Evolutionary conservation across 2,329 filamentous ascomycete species (phyloP).

Genomic region (Claviceps quebecensis): DNA sequence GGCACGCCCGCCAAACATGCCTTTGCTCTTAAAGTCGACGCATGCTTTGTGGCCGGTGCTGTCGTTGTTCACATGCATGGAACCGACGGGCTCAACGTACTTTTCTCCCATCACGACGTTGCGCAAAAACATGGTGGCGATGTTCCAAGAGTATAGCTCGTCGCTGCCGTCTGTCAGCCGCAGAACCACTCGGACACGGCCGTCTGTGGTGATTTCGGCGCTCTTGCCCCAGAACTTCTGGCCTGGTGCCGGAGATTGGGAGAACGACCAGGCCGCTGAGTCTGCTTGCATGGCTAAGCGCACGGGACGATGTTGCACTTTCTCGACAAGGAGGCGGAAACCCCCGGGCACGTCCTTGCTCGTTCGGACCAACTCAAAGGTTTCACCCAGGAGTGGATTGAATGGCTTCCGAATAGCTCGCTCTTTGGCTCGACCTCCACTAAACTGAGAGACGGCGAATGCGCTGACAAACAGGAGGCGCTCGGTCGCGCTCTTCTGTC

Average conservation of each 20-base stretch:
- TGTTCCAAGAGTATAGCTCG: conserved; percentile 78
- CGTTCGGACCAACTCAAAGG: conserved; percentile 79
- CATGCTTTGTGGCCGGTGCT: conserved; percentile 67
- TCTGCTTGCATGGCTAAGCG: conserved; percentile 90
- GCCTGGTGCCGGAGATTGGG: conserved; percentile 73
- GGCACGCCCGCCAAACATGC: conserved; percentile 90
- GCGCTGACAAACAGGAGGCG: conserved; percentile 75
- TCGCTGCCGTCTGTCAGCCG: conserved; percentile 50
- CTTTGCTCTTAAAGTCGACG: conserved; percentile 86
- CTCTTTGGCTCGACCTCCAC: conserved; percentile 70
- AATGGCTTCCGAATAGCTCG: conserved; percentile 91
- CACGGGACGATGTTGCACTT: conserved; percentile 85
- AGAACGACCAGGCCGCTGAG: conserved; percentile 68
- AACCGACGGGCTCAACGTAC: conserved; percentile 88
- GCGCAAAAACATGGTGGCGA: conserved; percentile 78
- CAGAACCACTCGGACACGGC: conserved; percentile 65
- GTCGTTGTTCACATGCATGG: conserved; percentile 76
- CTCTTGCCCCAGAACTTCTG: conserved; percentile 99
- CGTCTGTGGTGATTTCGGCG: conserved; percentile 85
- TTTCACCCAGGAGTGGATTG: conserved; percentile 93
- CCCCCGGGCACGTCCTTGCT: conserved; percentile 59
- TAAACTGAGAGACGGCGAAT: conserved; percentile 81
- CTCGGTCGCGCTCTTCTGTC: conserved; percentile 45
- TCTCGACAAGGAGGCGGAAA: conserved; percentile 87
- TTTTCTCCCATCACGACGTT: conserved; percentile 98